Base-by-base conservation (phyloP, 208 protist species). In the Acanthamoeba divionensis region DNA sequence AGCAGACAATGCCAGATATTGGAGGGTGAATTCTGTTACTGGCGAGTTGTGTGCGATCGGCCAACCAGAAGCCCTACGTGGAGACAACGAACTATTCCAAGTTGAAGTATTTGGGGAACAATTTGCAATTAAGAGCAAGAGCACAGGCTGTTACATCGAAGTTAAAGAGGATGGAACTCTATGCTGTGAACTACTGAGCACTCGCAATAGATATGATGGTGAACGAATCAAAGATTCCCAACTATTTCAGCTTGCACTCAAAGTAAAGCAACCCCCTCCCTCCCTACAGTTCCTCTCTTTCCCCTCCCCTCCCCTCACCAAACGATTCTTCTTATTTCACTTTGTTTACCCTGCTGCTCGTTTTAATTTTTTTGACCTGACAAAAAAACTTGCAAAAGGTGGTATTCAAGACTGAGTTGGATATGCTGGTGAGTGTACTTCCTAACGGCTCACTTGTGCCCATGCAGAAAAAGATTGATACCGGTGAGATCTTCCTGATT, bases 171-270 rank as follows among this genome's bases (percentile, higher is more conserved):
- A 83, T 41, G 73, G 73, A 47, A 47, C 48, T 26, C 29, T 83
- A 0, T 26, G 73, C 50, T 83, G 73, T 15, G 48, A 83, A 9
- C 73, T 54, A 31, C 41, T 54, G 4, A 15, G 50, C 41, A 41
- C 1, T 83, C 48, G 1, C 73, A 29, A n/a, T n/a, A n/a, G n/a
- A n/a, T n/a, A n/a, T n/a, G n/a, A n/a, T n/a, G n/a, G n/a, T n/a
- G n/a, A n/a, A n/a, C n/a, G n/a, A n/a, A 83, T 83, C 73, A 83
- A 83, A 54, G 73, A 83, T 15, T 2, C 73, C 21, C 73, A 83
- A 13, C 48, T 83, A 9, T 83, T 83, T 18, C 73, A 62, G 18
- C 47, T 83, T 21, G 48, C 73, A 9, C 21, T 83, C 26, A 83
- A 83, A 54, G 73, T 83, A 80, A 9, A 45, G 6, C 6, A 45